Evolutionary conservation across 192 early-diverging fungal species (phyloP).

Genomic region (Coemansia sp.): DNA sequence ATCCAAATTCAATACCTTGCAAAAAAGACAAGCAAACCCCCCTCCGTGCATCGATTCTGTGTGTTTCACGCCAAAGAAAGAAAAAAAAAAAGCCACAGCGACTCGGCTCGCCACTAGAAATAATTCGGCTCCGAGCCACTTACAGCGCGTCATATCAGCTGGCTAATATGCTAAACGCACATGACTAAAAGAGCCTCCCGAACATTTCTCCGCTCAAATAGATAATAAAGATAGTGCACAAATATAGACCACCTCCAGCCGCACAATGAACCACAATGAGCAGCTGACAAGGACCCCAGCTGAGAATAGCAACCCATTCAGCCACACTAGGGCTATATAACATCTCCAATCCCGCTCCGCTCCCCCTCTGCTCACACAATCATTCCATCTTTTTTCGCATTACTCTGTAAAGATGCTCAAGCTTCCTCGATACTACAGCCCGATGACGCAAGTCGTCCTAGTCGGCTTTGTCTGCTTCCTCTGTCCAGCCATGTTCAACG

Average conservation of each 20-base stretch:
- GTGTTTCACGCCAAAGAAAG: no score
- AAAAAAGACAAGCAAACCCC: no score
- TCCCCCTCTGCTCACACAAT: no score
- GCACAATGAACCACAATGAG: not conserved
- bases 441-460: constrained; percentile 65
- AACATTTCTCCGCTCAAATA: not conserved
- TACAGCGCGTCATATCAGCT: constrained; percentile 3
- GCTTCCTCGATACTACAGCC: constrained; percentile 50
- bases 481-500: constrained; percentile 76
- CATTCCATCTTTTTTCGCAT: not conserved
- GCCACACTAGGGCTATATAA: not conserved
- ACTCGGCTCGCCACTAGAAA: not conserved
- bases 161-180: not conserved
- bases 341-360: no score
- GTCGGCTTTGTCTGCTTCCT: constrained; percentile 70
- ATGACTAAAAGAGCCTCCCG: not conserved
- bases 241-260: not conserved
- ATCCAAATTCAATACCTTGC: no score
- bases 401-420: constrained; percentile 3
- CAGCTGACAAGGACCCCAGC: no score
- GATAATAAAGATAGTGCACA: no score
- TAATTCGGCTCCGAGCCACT: not conserved
- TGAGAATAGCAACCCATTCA: no score
- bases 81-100: not conserved
- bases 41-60: no score